A percentile compares a stretch with the other conserved stretches of the same genome.
Evolutionary conservation across 1,139 yeast species (phyloP).

Genomic region (Pichia sp.): DNA sequence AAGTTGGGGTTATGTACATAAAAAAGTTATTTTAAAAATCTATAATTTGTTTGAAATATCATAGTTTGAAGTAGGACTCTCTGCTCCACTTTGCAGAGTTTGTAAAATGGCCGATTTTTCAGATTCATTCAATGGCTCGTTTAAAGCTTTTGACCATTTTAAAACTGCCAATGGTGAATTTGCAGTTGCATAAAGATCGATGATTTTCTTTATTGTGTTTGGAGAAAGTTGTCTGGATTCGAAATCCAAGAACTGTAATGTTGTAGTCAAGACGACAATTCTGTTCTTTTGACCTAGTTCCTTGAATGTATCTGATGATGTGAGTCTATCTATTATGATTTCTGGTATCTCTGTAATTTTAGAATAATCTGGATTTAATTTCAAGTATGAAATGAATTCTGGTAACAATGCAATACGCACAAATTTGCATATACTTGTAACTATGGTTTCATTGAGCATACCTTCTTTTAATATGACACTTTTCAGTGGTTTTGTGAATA

Average conservation of each 20-base stretch:
- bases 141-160: conserved; percentile 19
- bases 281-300: conserved; percentile 6
- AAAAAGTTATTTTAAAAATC: not conserved
- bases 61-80: conserved; percentile 2
- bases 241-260: conserved; percentile 7
- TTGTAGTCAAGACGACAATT: conserved; percentile 13
- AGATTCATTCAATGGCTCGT: conserved; percentile 4
- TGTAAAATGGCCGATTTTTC: conserved; percentile 13
- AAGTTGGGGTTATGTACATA: conserved; percentile 1
- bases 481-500: conserved; percentile 20
- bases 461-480: conserved; percentile 12
- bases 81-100: not conserved
- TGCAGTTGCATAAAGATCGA: conserved; percentile 21
- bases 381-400: conserved; percentile 25
- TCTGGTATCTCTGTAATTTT: conserved; percentile 7
- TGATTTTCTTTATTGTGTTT: conserved; percentile 7
- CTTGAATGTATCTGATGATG: conserved; percentile 1
- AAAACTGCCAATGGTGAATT: conserved; percentile 27
- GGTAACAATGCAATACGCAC: conserved; percentile 18
- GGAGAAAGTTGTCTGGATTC: conserved; percentile 14
- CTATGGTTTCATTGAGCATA: conserved; percentile 12
- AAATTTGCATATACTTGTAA: conserved; percentile 19
- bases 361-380: conserved; percentile 12
- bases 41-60: conserved; percentile 14
- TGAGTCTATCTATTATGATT: conserved; percentile 9